Evolutionary conservation across 495 filamentous ascomycete species (phyloP).

Genomic region (Acidomyces sp.): DNA sequence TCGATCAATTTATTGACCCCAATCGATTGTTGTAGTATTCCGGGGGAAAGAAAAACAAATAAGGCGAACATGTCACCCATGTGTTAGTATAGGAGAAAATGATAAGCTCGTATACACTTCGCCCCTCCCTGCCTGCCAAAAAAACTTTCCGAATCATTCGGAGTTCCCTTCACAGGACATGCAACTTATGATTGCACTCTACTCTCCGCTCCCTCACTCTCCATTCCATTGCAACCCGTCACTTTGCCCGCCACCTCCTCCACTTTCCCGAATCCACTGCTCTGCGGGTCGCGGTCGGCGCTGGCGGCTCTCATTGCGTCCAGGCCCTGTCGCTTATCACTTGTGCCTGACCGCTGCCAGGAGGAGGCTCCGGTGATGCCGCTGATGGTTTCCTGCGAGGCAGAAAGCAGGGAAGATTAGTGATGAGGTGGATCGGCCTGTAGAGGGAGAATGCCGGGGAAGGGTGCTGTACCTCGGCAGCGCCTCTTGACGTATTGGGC

Average conservation of each 20-base stretch:
- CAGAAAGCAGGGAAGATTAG: slow-evolving; percentile 4
- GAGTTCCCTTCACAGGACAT: no score
- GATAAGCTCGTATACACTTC: no score
- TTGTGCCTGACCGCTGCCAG: slow-evolving; percentile 26
- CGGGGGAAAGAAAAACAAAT: no score
- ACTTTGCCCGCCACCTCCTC: slow-evolving; percentile 29
- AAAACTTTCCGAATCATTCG: no score
- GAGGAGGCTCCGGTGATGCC: slow-evolving; percentile 22
- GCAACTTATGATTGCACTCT: no score
- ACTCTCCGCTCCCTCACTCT: slow-evolving; percentile 27
- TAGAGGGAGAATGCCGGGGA: background rate
- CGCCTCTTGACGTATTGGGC: slow-evolving; percentile 31
- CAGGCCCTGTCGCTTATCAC: slow-evolving; percentile 25
- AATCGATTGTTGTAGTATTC: no score
- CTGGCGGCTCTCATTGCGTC: slow-evolving; percentile 28
- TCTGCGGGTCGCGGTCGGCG: slow-evolving; percentile 22
- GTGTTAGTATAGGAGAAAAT: no score
- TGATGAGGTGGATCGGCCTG: no score
- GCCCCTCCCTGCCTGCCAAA: no score
- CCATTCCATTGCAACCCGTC: slow-evolving; percentile 31
- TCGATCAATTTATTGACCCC: no score
- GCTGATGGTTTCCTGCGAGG: slow-evolving; percentile 26
- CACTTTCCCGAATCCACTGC: slow-evolving; percentile 25
- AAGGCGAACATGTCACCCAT: no score
- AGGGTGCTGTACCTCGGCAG: slow-evolving; percentile 24